A percentile compares a stretch with the other conserved stretches of the same genome.
Evolutionary conservation across 1,284 basidiomycete genomes (phyloP).

Genomic region (Cutaneotrichosporon arboriforme): DNA sequence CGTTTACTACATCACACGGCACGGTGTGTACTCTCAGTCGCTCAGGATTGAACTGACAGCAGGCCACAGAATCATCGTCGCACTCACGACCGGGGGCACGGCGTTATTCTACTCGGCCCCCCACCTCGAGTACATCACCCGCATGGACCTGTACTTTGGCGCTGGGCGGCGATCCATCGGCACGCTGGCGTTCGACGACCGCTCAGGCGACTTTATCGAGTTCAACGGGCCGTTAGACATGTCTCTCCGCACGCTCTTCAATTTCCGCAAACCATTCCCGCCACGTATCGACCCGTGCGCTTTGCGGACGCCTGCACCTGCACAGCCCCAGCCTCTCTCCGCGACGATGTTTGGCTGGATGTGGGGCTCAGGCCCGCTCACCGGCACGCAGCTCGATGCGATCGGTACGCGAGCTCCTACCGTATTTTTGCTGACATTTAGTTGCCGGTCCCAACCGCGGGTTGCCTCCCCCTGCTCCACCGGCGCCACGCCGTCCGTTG

Average conservation of each 20-base stretch:
- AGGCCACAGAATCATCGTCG: conserved; percentile 56
- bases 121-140: conserved; percentile 46
- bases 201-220: conserved; percentile 48
- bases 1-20: conserved; percentile 59
- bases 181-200: conserved; percentile 41
- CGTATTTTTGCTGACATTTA: background rate
- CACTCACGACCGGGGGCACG: conserved; percentile 56
- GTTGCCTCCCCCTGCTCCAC: conserved; percentile 26
- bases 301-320: conserved; percentile 30
- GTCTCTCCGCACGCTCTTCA: conserved; percentile 47
- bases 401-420: conserved; percentile 11
- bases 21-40: conserved; percentile 48
- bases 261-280: conserved; percentile 46
- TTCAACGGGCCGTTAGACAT: conserved; percentile 42
- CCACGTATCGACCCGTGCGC: conserved; percentile 41
- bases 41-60: background rate
- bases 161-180: conserved; percentile 30
- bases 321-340: conserved; percentile 39
- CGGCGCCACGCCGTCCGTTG: conserved; percentile 35
- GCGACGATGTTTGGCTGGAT: conserved; percentile 43
- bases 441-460: conserved; percentile 45
- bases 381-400: conserved; percentile 42
- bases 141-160: conserved; percentile 39
- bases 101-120: conserved; percentile 66
- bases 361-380: conserved; percentile 46